Conservation (phyloP, 441 rosid genomes). For the Macaranga tanarius region DNA sequence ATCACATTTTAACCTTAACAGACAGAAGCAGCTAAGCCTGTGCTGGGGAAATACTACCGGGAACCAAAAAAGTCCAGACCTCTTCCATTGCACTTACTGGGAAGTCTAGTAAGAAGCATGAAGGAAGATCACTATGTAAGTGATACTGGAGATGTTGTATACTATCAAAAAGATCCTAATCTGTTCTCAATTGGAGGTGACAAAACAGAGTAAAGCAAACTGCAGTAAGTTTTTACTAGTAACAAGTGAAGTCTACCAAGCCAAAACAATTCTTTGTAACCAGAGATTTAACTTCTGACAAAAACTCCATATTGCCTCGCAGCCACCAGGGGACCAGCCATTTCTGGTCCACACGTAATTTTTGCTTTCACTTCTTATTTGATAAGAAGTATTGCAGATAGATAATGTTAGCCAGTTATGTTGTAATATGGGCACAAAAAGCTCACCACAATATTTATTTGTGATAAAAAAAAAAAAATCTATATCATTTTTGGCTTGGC, state of each 20-base stretch:
- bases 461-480: not conserved
- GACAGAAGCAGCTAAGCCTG: conserved; percentile 86
- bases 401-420: conserved; percentile 4
- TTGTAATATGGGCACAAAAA: not conserved
- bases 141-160: conserved; percentile 75
- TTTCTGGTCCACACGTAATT: not conserved
- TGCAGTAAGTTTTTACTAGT: not conserved
- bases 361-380: conserved; percentile 11
- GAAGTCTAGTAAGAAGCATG: conserved; percentile 58
- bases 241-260: conserved; percentile 21
- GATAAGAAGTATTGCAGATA: not conserved
- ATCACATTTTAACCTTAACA: conserved; percentile 20
- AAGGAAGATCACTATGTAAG: conserved; percentile 79
- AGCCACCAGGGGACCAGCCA: not conserved
- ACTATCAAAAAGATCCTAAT: conserved; percentile 63
- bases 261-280: conserved; percentile 14
- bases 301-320: not conserved
- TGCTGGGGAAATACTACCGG: conserved; percentile 79
- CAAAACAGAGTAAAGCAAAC: conserved; percentile 30
- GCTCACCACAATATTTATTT: not conserved
- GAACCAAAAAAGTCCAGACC: conserved; percentile 77
- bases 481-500: not conserved
- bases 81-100: conserved; percentile 63
- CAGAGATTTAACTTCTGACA: conserved; percentile 10
- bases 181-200: conserved; percentile 24